Percentiles rank a stretch among this genome's conserved stretches.
Conservation (phyloP, 192 early-diverging fungal species). For the Rhizophagus sp. region DNA sequence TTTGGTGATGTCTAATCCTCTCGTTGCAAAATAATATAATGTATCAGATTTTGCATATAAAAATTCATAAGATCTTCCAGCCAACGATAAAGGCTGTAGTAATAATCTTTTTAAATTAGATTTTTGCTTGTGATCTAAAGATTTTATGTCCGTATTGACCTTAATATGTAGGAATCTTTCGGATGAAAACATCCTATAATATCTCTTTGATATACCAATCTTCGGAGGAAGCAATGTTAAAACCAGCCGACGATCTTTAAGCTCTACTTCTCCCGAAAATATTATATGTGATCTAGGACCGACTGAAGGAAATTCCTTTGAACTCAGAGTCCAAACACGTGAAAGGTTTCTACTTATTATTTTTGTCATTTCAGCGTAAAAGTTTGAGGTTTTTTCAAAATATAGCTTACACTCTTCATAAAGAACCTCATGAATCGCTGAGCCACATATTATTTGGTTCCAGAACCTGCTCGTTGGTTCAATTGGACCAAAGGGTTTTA, state of each 20-base stretch:
- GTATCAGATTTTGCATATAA: constrained; percentile 37
- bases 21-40: constrained; percentile 38
- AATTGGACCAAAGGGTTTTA: constrained; percentile 2
- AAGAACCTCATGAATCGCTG: not conserved
- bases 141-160: not conserved
- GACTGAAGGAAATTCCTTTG: not conserved
- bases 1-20: constrained; percentile 7
- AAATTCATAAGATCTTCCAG: constrained; percentile 32
- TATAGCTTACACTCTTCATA: not conserved
- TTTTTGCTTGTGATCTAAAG: not conserved
- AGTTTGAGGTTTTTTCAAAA: not conserved
- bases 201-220: constrained; percentile 30
- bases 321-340: not conserved
- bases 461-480: not conserved
- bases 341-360: not conserved
- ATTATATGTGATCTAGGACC: not conserved
- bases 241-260: not conserved
- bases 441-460: not conserved
- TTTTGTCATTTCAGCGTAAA: not conserved
- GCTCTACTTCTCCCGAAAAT: not conserved
- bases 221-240: constrained; percentile 23
- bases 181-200: constrained; percentile 32
- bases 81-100: constrained; percentile 28
- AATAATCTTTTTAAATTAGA: not conserved
- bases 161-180: constrained; percentile 39